These are phyloP conservation scores for Madurella mycetomatis DNA, from an alignment of 2,329 filamentous ascomycete genomes.

Conservation along the genomic window DNA sequence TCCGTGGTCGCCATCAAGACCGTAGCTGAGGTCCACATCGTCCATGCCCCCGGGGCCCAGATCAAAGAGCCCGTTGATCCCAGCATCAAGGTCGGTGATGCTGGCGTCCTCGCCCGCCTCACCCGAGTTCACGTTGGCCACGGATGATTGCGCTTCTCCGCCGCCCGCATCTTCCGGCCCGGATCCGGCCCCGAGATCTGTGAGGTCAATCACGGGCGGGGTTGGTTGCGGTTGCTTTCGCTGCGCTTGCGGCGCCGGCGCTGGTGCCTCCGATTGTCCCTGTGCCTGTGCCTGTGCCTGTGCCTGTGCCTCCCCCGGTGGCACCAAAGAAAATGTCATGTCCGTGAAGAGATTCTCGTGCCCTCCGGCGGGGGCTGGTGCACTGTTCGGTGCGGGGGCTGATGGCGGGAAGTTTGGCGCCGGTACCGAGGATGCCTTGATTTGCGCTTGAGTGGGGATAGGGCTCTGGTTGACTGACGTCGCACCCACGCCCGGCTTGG, in stretches of 20 bases:
- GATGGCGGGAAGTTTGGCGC: constrained; percentile 5
- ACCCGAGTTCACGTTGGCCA: not conserved
- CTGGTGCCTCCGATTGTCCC: constrained; percentile 11
- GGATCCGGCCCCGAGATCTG: constrained; percentile 23
- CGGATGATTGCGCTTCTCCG: constrained; percentile 4
- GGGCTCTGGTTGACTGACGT: constrained; percentile 9
- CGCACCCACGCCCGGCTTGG: constrained; percentile 6
- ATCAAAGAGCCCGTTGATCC: constrained; percentile 46
- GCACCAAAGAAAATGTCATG: constrained; percentile 53
- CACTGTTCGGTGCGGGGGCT: constrained; percentile 2
- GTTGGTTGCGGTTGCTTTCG: constrained; percentile 1
- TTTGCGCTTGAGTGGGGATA: not conserved
- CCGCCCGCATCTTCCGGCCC: constrained; percentile 11
- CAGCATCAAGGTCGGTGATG: constrained; percentile 25
- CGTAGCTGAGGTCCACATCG: constrained; percentile 38
- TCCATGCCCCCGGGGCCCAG: constrained; percentile 38
- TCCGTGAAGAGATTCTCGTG: constrained; percentile 50
- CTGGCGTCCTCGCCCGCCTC: constrained; percentile 5
- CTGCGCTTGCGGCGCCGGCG: constrained; percentile 20
- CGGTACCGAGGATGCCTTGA: constrained; percentile 7
- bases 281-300: constrained; percentile 25
- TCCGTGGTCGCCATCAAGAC: constrained; percentile 33
- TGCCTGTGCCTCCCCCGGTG: constrained; percentile 33
- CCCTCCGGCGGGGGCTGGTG: constrained; percentile 21
- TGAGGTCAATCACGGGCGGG: constrained; percentile 10